These are phyloP conservation scores for Krasilnikovozyma curviuscula DNA, from an alignment of 768 basidiomycete species.

Conservation along the genomic window DNA sequence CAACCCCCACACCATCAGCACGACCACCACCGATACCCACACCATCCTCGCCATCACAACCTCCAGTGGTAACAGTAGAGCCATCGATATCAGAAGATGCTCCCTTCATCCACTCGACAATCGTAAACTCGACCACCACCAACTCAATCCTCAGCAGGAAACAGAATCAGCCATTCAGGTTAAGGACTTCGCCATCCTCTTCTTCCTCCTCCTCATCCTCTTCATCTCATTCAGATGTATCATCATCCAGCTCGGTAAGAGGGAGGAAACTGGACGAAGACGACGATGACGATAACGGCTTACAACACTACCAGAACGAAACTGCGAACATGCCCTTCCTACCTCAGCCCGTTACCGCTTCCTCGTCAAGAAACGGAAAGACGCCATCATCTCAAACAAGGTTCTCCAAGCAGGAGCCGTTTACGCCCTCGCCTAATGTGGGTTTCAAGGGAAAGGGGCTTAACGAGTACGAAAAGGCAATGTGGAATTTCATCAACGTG, in stretches of 20 bases:
- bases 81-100: too few relatives aligned
- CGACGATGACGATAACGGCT: not conserved
- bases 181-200: not conserved
- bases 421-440: not conserved
- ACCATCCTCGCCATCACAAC: too few relatives aligned
- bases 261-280: not conserved
- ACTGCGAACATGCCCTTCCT: not conserved
- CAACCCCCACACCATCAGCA: too few relatives aligned
- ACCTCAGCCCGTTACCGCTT: too few relatives aligned
- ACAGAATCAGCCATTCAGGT: too few relatives aligned
- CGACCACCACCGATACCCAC: too few relatives aligned
- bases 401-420: not conserved
- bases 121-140: too few relatives aligned
- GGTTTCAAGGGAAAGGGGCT: constrained; percentile 13
- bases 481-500: constrained; percentile 99
- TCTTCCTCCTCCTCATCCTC: not conserved
- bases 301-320: not conserved
- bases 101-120: too few relatives aligned
- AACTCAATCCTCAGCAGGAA: too few relatives aligned
- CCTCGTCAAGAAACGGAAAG: not conserved
- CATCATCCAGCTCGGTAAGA: not conserved
- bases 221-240: not conserved
- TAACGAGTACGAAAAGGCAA: constrained; percentile 46
- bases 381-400: not conserved
- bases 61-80: too few relatives aligned